These are phyloP conservation scores for Elongisporangium senticosum DNA, from an alignment of 352 stramenopile species.

Conservation along the genomic window DNA sequence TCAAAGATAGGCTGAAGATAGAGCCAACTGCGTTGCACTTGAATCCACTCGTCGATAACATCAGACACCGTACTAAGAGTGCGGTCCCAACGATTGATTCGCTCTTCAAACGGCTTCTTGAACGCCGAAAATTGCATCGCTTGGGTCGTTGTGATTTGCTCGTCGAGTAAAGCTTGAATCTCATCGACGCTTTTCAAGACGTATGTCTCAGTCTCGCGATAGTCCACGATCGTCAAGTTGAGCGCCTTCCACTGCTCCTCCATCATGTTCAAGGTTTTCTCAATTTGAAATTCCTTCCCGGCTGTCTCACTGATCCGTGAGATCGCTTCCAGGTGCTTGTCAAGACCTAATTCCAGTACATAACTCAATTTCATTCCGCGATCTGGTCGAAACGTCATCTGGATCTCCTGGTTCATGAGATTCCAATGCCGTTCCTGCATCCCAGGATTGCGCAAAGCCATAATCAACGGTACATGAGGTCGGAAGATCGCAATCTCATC, in stretches of 20 bases:
- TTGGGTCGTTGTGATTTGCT: slow-evolving; percentile 95
- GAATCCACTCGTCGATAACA: slow-evolving; percentile 93
- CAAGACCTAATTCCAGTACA: slow-evolving; percentile 54
- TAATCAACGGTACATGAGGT: slow-evolving; percentile 90
- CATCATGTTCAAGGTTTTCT: slow-evolving; percentile 92
- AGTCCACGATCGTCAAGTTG: slow-evolving; percentile 85
- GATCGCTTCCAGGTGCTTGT: slow-evolving; percentile 82
- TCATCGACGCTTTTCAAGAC: slow-evolving; percentile 95
- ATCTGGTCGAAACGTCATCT: slow-evolving; percentile 1
- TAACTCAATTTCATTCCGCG: slow-evolving; percentile 84
- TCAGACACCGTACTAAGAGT: slow-evolving; percentile 90
- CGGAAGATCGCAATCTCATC: slow-evolving; percentile 92
- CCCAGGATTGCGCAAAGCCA: slow-evolving; percentile 87
- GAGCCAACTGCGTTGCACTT: slow-evolving; percentile 93
- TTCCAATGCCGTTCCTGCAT: slow-evolving; percentile 94
- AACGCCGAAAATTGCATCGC: slow-evolving; percentile 96
- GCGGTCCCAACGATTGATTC: slow-evolving; percentile 91
- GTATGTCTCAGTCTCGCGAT: slow-evolving; percentile 91
- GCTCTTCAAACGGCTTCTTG: slow-evolving; percentile 93
- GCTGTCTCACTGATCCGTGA: slow-evolving; percentile 90
- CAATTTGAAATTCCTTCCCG: slow-evolving; percentile 94
- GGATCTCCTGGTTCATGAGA: slow-evolving; percentile 77
- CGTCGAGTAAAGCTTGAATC: slow-evolving; percentile 91
- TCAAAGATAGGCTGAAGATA: slow-evolving; percentile 96
- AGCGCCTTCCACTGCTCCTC: slow-evolving; percentile 88